Percentiles rank a stretch among this genome's conserved stretches.
Conservation (phyloP, 768 basidiomycete genomes). For the Gymnopilus junonius region DNA sequence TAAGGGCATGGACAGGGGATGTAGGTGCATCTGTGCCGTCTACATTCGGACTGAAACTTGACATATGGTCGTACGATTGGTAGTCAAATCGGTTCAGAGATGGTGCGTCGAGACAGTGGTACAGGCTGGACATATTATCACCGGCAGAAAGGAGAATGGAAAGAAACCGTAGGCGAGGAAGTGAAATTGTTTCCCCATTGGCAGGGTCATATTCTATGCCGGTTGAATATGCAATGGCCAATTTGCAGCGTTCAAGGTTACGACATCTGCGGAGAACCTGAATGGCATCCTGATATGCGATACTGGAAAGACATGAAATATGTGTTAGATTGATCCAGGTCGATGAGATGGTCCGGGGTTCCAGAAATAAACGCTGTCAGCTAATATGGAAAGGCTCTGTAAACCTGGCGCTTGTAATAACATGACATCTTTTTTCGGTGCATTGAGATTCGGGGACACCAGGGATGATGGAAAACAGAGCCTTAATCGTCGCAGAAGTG, state of each 20-base stretch:
- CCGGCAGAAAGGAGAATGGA: not conserved
- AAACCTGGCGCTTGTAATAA: not conserved
- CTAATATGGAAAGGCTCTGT: not conserved
- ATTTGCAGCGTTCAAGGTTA: not conserved
- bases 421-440: not conserved
- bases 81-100: not conserved
- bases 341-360: not conserved
- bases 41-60: not conserved
- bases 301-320: not conserved
- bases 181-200: not conserved
- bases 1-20: not conserved
- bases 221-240: not conserved
- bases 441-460: not conserved
- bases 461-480: not conserved
- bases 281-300: not conserved
- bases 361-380: not conserved
- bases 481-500: not conserved
- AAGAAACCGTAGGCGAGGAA: not conserved
- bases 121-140: not conserved
- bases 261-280: not conserved
- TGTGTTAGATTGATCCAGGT: not conserved
- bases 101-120: not conserved
- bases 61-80: not conserved
- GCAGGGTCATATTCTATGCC: not conserved
- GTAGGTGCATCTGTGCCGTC: not conserved